Conservation (phyloP, 2,329 filamentous ascomycete species). For the Ambrosiella beaveri region DNA sequence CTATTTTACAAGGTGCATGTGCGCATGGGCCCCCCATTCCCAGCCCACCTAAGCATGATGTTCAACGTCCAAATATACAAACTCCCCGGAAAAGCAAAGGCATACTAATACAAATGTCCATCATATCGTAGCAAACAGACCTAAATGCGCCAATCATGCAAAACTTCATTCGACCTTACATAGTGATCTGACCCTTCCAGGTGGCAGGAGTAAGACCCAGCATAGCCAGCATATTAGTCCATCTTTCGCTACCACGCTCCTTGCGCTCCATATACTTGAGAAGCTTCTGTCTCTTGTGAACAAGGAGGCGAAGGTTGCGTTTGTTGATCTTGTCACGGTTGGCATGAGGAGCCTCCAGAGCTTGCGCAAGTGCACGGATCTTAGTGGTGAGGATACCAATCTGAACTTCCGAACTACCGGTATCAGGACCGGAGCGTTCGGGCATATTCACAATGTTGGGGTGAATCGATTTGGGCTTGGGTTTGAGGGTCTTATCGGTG, state of each 20-base stretch:
- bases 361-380: conserved; percentile 64
- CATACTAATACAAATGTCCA: conserved; percentile 12
- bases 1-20: conserved; percentile 9
- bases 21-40: not conserved
- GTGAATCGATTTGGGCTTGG: conserved; percentile 35
- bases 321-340: conserved; percentile 89
- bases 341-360: conserved; percentile 47
- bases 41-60: not conserved
- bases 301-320: conserved; percentile 67
- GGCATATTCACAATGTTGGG: conserved; percentile 25
- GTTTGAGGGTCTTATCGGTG: conserved; percentile 55
- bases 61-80: not conserved
- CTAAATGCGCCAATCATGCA: not conserved
- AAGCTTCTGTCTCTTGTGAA: conserved; percentile 79
- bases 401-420: conserved; percentile 93
- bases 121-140: conserved; percentile 4
- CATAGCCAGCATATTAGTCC: conserved; percentile 69
- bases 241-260: conserved; percentile 80
- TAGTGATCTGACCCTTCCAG: conserved; percentile 75
- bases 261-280: conserved; percentile 73
- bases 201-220: conserved; percentile 75
- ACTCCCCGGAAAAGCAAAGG: conserved; percentile 2
- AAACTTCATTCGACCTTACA: conserved; percentile 28
- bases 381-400: conserved; percentile 88
- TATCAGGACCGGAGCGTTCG: conserved; percentile 68